These are phyloP conservation scores for Phytopythium kandeliae DNA, from an alignment of 352 stramenopile species.

Conservation along the genomic window DNA sequence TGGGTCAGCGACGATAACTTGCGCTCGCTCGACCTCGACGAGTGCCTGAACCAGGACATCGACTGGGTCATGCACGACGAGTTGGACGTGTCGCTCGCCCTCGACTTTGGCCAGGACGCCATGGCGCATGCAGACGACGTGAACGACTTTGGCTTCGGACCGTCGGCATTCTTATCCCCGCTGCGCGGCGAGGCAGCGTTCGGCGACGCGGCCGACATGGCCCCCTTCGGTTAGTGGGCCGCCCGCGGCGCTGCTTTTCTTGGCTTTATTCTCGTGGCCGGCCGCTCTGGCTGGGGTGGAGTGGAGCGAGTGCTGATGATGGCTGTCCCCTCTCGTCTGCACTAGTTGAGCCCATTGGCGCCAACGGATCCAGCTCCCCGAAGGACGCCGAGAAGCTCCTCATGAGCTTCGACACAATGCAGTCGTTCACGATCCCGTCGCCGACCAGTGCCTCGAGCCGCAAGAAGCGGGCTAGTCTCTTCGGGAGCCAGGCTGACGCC, in stretches of 20 bases:
- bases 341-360: slow-evolving; percentile 45
- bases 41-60: slow-evolving; percentile 73
- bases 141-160: slow-evolving; percentile 65
- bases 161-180: slow-evolving; percentile 43
- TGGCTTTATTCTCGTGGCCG: slow-evolving; percentile 27
- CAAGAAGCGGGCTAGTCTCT: slow-evolving; percentile 37
- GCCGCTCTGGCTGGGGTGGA: slow-evolving; percentile 17
- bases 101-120: slow-evolving; percentile 42
- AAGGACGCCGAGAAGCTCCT: slow-evolving; percentile 75
- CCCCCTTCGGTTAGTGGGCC: slow-evolving; percentile 66
- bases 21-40: slow-evolving; percentile 66
- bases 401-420: slow-evolving; percentile 88
- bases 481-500: slow-evolving; percentile 25
- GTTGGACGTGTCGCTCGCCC: slow-evolving; percentile 46
- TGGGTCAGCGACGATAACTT: slow-evolving; percentile 83
- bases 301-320: slow-evolving; percentile 35
- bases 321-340: slow-evolving; percentile 13
- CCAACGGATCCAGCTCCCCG: slow-evolving; percentile 29
- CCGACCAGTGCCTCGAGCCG: slow-evolving; percentile 55
- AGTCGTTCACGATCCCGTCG: slow-evolving; percentile 72
- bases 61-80: slow-evolving; percentile 77
- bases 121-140: slow-evolving; percentile 29
- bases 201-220: slow-evolving; percentile 45
- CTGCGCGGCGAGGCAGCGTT: slow-evolving; percentile 43
- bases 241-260: slow-evolving; percentile 1